Evolutionary conservation across 2,329 filamentous ascomycete genomes (phyloP).

Genomic region (Eutypella sp.): DNA sequence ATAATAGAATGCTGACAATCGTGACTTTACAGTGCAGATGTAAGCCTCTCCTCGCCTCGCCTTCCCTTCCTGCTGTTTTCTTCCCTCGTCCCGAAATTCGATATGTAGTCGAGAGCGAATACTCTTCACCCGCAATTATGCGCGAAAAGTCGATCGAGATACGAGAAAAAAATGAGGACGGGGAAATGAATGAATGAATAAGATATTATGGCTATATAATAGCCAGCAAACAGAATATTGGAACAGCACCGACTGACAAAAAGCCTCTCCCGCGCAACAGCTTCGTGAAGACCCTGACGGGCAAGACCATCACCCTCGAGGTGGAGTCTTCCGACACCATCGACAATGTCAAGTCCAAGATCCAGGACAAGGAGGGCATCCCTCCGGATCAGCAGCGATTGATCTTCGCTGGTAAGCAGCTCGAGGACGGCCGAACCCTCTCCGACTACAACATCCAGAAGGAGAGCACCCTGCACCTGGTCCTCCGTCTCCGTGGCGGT

Average conservation of each 20-base stretch:
- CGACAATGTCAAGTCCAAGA: constrained; percentile 99
- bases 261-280: constrained; percentile 42
- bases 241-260: constrained; percentile 18
- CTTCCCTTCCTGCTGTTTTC: constrained; percentile 20
- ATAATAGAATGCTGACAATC: constrained; percentile 41
- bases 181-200: constrained; percentile 11
- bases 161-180: background rate
- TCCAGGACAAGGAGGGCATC: constrained; percentile 99
- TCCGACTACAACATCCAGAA: constrained; percentile 99
- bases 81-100: too few relatives aligned
- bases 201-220: too few relatives aligned
- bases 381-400: constrained; percentile 96
- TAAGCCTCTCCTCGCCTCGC: constrained; percentile 45
- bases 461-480: constrained; percentile 97
- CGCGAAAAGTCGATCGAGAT: constrained; percentile 12
- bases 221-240: too few relatives aligned
- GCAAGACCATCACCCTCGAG: constrained; percentile 99
- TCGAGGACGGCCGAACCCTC: constrained; percentile 95
- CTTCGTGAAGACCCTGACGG: constrained; percentile 99
- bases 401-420: constrained; percentile 99
- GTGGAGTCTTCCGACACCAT: constrained; percentile 98
- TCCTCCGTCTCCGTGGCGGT: constrained; percentile 98
- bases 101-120: too few relatives aligned
- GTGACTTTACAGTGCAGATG: constrained; percentile 72
- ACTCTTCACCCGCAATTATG: background rate